Base-by-base conservation (phyloP, 805 yeast genomes). In the Zygoascus biomembranicola region DNA sequence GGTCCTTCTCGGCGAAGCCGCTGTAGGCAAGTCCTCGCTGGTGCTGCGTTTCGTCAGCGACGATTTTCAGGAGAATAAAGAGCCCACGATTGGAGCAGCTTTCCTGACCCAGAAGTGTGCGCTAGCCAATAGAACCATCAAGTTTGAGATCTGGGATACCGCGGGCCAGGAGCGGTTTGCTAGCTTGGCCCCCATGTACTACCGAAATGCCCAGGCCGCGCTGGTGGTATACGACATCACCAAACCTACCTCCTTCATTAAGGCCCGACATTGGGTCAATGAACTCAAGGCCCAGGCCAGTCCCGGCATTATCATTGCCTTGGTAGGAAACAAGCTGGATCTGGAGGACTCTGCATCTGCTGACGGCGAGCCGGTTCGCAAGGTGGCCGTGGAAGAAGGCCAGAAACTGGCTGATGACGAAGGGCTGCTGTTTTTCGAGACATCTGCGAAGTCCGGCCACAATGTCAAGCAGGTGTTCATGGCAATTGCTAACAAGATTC, bases 141-240 rank as follows among this genome's bases (percentile, higher is more conserved):
- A 94, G 69, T 90, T 88, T 67, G 73, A 69, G 58, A 69, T 69
- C 51, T 69, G 78, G 79, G 98, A 90, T 68, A 90, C 98, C 13
- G 98, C 98, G 1, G 99, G 99, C 19, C 98, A 92, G 74, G 99
- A 92, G 69, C 74, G 99, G 59, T 92, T 92, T 74, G 97, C 97
- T 14, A 84, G 92, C 26, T 77, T 92, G 64, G 97, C 98, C 0
- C 98, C 98, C 31, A 85, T 92, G 94, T 92, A 92, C 71, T 92
- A 92, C 73, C 80, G 99, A 67, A 92, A 94, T 65, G 97, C 99
- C 14, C 97, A 90, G 68, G 95, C 96, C 28, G 98, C 98, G 0
- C 74, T 92, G 57, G 96, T 94, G 13, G 99, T 92, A 9, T 92
- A 92, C 68, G 99, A 92, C 65, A 81, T 92, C 60, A 90, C 98